These are phyloP conservation scores for Yarrowia phangngaensis DNA, from an alignment of 805 yeast species.

Conservation along the genomic window DNA sequence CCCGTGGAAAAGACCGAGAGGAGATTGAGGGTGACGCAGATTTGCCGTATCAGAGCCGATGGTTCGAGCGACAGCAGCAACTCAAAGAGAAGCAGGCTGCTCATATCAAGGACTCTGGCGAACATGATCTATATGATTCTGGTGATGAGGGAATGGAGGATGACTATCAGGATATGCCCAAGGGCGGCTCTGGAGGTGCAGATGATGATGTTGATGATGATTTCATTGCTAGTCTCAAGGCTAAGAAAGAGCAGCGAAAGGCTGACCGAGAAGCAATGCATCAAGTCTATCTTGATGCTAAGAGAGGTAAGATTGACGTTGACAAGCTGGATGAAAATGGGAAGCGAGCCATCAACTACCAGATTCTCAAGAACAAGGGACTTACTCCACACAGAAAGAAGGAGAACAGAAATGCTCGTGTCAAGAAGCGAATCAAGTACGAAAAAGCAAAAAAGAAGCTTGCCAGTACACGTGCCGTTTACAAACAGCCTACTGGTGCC, in stretches of 20 bases:
- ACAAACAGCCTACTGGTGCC: slow-evolving; percentile 66
- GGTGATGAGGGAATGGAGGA: slow-evolving; percentile 46
- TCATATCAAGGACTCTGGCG: slow-evolving; percentile 46
- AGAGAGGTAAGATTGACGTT: slow-evolving; percentile 76
- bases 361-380: slow-evolving; percentile 94
- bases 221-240: slow-evolving; percentile 58
- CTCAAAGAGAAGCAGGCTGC: slow-evolving; percentile 69
- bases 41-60: slow-evolving; percentile 84
- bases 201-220: slow-evolving; percentile 49
- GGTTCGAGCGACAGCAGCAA: slow-evolving; percentile 85
- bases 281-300: slow-evolving; percentile 65
- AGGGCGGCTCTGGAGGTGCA: slow-evolving; percentile 35
- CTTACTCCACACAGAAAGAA: slow-evolving; percentile 89
- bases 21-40: slow-evolving; percentile 69
- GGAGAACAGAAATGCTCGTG: slow-evolving; percentile 92
- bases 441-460: slow-evolving; percentile 92
- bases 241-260: slow-evolving; percentile 48
- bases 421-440: slow-evolving; percentile 96
- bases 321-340: slow-evolving; percentile 65
- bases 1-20: slow-evolving; percentile 32
- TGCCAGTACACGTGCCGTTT: slow-evolving; percentile 86
- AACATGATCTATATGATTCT: slow-evolving; percentile 34
- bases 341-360: slow-evolving; percentile 91
- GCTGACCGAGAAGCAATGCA: slow-evolving; percentile 60
- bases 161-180: slow-evolving; percentile 32